Conservation (phyloP, 2,329 filamentous ascomycete genomes). For the Colletotrichum lentis region DNA sequence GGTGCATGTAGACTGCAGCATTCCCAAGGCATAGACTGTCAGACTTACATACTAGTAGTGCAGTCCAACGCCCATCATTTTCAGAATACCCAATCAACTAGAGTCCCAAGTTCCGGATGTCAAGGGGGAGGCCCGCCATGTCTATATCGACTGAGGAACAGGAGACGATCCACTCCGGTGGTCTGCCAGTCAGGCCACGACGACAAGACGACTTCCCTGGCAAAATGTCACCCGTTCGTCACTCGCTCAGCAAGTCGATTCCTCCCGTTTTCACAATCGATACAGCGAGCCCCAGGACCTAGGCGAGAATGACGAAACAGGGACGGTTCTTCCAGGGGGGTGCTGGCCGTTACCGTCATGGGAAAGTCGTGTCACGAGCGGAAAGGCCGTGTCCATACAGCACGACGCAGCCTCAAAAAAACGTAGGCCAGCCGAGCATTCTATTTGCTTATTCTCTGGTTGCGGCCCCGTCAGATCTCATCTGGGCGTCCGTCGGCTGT, state of each 20-base stretch:
- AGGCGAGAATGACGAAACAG: neutral
- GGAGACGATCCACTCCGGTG: conserved; percentile 7
- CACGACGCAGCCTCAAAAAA: conserved; percentile 2
- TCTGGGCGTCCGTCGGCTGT: neutral
- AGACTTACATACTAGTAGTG: no score
- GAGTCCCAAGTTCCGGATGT: neutral
- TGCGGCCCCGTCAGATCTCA: neutral
- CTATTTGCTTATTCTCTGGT: conserved; percentile 11
- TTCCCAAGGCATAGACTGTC: neutral
- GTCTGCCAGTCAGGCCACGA: conserved; percentile 19
- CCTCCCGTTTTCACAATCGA: neutral
- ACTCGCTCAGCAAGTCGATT: neutral
- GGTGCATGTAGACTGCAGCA: no score
- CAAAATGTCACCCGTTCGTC: neutral
- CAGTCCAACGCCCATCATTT: no score
- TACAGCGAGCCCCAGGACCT: neutral
- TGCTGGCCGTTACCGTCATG: neutral
- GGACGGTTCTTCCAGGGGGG: neutral
- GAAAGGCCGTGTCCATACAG: neutral
- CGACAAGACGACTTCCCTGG: neutral
- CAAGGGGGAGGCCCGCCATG: neutral
- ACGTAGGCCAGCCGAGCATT: conserved; percentile 17
- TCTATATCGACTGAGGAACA: conserved; percentile 12
- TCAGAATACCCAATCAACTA: neutral
- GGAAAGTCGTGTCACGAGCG: neutral